Evolutionary conservation across 140 eudicot species (phyloP).

Genomic region (Bidens hawaiensis): DNA sequence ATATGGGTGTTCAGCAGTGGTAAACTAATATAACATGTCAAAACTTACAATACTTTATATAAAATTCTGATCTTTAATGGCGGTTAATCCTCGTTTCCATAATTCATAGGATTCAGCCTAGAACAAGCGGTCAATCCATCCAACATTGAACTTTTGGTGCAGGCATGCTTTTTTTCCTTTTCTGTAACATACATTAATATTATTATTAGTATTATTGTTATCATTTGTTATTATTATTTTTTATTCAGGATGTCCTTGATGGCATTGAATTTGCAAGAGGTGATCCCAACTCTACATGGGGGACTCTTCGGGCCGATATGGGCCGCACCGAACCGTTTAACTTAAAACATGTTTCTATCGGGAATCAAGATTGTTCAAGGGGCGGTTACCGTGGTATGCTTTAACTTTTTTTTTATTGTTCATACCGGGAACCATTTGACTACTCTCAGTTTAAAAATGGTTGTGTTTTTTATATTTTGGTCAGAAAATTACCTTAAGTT

Average conservation of each 20-base stretch:
- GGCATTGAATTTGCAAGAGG: slow-evolving; percentile 94
- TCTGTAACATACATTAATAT: not conserved
- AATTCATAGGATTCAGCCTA: slow-evolving; percentile 61
- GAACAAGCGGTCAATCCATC: slow-evolving; percentile 60
- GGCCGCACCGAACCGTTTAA: slow-evolving; percentile 83
- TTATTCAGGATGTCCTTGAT: slow-evolving; percentile 65
- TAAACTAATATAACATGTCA: slow-evolving; percentile 21
- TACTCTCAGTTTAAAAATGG: not conserved
- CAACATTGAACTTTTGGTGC: slow-evolving; percentile 58
- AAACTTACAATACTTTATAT: not conserved
- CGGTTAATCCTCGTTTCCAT: not conserved
- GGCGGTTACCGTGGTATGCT: slow-evolving; percentile 60
- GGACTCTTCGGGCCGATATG: slow-evolving; percentile 86
- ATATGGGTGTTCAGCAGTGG: slow-evolving; percentile 96
- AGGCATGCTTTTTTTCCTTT: slow-evolving; percentile 38
- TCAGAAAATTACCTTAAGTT: slow-evolving; percentile 83
- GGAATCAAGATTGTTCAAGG: slow-evolving; percentile 77
- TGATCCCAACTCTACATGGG: slow-evolving; percentile 73
- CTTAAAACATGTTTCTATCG: slow-evolving; percentile 75
- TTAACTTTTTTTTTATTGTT: not conserved
- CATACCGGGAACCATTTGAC: too few relatives aligned
- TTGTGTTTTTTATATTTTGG: slow-evolving; percentile 9
- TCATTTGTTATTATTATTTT: not conserved
- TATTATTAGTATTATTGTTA: not conserved
- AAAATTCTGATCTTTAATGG: slow-evolving; percentile 2